Evolutionary conservation across 2,329 filamentous ascomycete genomes (phyloP), one percentile per base, ranked within the genome.

Genomic region (Fusarium praegraminearum): DNA sequence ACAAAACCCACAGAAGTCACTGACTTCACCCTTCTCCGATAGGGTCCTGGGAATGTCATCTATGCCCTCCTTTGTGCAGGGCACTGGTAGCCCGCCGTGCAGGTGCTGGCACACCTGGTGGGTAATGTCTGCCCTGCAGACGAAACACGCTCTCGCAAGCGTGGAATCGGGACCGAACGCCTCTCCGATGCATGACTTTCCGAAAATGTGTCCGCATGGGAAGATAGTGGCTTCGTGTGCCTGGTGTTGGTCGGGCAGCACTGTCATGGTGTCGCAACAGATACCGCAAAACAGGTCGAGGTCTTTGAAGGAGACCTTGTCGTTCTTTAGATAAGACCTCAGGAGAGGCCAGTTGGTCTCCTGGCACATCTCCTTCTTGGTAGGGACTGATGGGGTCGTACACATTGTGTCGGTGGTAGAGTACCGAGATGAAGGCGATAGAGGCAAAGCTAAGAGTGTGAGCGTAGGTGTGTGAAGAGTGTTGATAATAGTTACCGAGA

Each of bases 141-240:
- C 20, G 20, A 22, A 22, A 22, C 20, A 22, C 20, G 20, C 20
- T 22, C 20, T 2, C 2, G 20, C 3, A 22, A 22, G 20, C 2
- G 20, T 22, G 20, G 20, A 22, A 22, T 22, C 20, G 20, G 20
- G 20, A 22, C 20, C 20, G 20, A 22, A 22, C 20, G 20, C 20
- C 20, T 22, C 20, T 22, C 20, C 20, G 10, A 64, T 10, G 4
- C 62, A 64, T 5, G 38, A 38, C 11, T 38, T 24, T 5, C 61
- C 59, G 11, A 57, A 44, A 10, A 64, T 63, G n/a, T 64, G 61
- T 0, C 61, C 61, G 7, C 61, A 64, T 8, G 44, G 50, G 9
- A 63, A 24, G 28, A 64, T 35, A 1, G 38, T 15, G 3, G 45
- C 52, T 1, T 50, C 44, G 5, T 64, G 58, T 18, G 16, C 4